phyloP scores from a whole-genome alignment of 2,329 filamentous ascomycete genomes.

The Pseudogymnoascus sp. region DNA sequence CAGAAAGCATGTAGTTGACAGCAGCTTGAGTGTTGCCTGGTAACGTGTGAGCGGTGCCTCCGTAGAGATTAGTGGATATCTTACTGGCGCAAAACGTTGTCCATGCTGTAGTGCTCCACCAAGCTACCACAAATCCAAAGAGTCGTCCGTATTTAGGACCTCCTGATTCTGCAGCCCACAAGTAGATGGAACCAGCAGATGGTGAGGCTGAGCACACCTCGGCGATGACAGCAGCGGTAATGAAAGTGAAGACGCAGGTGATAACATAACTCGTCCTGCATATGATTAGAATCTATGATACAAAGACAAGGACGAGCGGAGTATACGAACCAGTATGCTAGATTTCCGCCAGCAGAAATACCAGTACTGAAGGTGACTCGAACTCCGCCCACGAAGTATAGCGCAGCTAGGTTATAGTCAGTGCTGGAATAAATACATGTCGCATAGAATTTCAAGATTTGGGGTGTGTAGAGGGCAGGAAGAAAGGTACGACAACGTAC shows the following conservation, averaged over 20 bases:
- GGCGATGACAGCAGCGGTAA: slow-evolving; percentile 52
- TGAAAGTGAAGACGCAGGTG: slow-evolving; percentile 53
- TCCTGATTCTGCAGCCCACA: slow-evolving; percentile 43
- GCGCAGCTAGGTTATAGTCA: slow-evolving; percentile 37
- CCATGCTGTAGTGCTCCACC: slow-evolving; percentile 58
- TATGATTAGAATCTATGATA: slow-evolving; percentile 11
- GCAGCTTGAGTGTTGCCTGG: slow-evolving; percentile 43
- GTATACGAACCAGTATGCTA: slow-evolving; percentile 48
- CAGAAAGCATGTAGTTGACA: slow-evolving; percentile 46
- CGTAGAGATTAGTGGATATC: slow-evolving; percentile 7
- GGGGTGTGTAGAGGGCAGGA: not conserved
- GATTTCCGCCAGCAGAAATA: slow-evolving; percentile 52
- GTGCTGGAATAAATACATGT: slow-evolving; percentile 13
- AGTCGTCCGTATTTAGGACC: slow-evolving; percentile 35
- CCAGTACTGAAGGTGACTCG: slow-evolving; percentile 56
- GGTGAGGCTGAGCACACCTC: slow-evolving; percentile 46
- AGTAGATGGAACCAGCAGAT: slow-evolving; percentile 34
- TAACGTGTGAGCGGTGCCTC: not conserved
- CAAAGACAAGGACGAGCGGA: not conserved
- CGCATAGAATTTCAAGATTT: not conserved
- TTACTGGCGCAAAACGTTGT: slow-evolving; percentile 49
- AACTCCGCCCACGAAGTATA: slow-evolving; percentile 55
- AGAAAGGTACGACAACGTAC: slow-evolving; percentile 28
- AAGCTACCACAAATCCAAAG: slow-evolving; percentile 43
- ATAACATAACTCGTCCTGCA: slow-evolving; percentile 52